These are phyloP conservation scores for Begonia peltatifolia DNA, from an alignment of 306 rosid genomes.

Conservation along the genomic window DNA sequence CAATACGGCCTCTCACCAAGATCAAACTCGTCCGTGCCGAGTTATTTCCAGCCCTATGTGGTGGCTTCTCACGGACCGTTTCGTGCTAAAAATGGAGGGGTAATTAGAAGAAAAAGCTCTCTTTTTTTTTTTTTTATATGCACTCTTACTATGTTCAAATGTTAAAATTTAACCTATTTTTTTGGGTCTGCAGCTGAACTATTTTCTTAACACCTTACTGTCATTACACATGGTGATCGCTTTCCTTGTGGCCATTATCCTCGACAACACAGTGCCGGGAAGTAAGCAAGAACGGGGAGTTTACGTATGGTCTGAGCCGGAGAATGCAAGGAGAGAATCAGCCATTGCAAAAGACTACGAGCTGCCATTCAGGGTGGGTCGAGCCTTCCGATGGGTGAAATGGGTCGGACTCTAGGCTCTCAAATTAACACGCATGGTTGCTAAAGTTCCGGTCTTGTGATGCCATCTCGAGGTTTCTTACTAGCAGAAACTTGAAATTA, in stretches of 20 bases:
- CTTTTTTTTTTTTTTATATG: too few relatives aligned
- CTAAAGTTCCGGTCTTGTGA: too few relatives aligned
- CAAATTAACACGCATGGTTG: too few relatives aligned
- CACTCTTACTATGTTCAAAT: too few relatives aligned
- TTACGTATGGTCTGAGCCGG: conserved; percentile 82
- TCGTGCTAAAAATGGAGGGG: conserved; percentile 76
- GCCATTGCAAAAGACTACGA: conserved; percentile 74
- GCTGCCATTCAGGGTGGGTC: conserved; percentile 72
- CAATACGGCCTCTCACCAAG: conserved; percentile 78
- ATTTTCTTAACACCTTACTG: conserved; percentile 55
- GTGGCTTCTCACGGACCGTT: conserved; percentile 93
- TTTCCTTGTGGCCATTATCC: conserved; percentile 69
- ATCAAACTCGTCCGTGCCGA: conserved; percentile 69
- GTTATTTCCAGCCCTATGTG: conserved; percentile 88
- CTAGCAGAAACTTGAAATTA: too few relatives aligned
- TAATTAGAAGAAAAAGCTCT: conserved; percentile 9
- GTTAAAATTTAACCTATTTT: neutral
- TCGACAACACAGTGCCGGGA: conserved; percentile 95
- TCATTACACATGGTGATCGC: conserved; percentile 84
- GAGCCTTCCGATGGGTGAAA: conserved; percentile 89
- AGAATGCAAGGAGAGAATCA: conserved; percentile 69
- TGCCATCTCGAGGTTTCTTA: too few relatives aligned
- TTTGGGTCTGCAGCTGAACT: conserved; percentile 53
- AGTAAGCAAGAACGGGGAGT: conserved; percentile 90
- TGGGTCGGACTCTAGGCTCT: conserved; percentile 65